Evolutionary conservation across 2,329 filamentous ascomycete species (phyloP).

Genomic region (Exophiala mesophila): DNA sequence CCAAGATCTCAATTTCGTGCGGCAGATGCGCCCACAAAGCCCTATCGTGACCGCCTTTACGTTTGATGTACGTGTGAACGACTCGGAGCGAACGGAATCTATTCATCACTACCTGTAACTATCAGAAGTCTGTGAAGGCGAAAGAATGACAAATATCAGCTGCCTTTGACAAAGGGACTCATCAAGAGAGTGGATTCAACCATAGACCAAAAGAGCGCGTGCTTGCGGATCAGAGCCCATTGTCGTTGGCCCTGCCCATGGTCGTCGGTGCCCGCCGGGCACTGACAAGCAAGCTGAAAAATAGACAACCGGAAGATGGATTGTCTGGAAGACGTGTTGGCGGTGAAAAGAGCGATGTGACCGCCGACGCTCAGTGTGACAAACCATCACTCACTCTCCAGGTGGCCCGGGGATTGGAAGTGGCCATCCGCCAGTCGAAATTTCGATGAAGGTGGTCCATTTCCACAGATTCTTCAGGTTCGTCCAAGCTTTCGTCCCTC

Average conservation of each 20-base stretch:
- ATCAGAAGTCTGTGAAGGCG: too few species aligned
- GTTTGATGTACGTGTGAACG: too few species aligned
- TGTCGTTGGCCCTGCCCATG: slow-evolving; percentile 1
- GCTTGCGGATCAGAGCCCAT: slow-evolving; percentile 5
- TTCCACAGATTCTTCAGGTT: not conserved
- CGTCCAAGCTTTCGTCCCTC: too few species aligned
- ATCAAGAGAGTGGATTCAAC: slow-evolving; percentile 8
- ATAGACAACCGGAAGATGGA: slow-evolving; percentile 2
- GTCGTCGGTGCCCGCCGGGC: slow-evolving; percentile 1
- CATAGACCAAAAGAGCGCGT: slow-evolving; percentile 5
- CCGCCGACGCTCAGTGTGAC: slow-evolving; percentile 1
- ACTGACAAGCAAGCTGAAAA: slow-evolving; percentile 4
- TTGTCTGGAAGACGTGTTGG: slow-evolving; percentile 2
- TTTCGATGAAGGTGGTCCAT: slow-evolving; percentile 8
- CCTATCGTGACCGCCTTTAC: too few species aligned
- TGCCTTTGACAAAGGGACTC: slow-evolving; percentile 7
- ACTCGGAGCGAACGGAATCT: too few species aligned
- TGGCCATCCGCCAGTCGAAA: slow-evolving; percentile 2
- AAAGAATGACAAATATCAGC: too few species aligned
- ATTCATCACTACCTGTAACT: too few species aligned
- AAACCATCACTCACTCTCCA: too few species aligned
- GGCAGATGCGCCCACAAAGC: too few species aligned
- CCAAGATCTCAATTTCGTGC: too few species aligned
- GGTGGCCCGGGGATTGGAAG: too few species aligned
- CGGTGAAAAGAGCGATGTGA: slow-evolving; percentile 1